Evolutionary conservation across 768 basidiomycete species (phyloP).

Genomic region (Trametes cinnabarina): DNA sequence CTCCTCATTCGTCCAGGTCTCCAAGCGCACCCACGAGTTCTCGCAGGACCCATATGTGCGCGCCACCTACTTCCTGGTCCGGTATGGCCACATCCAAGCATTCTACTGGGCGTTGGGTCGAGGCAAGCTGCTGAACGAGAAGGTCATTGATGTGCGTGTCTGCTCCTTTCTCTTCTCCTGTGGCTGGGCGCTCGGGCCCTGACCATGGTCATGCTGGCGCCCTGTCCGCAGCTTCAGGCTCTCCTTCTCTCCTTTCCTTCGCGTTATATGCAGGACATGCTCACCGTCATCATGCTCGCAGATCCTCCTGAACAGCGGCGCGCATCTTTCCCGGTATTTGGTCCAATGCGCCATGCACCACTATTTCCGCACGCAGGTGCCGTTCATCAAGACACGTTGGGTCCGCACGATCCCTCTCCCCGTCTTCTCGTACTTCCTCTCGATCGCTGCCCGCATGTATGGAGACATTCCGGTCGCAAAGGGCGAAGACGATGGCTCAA

Average conservation of each 20-base stretch:
- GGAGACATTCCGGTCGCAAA: constrained; percentile 68
- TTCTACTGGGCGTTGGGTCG: constrained; percentile 74
- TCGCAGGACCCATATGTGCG: constrained; percentile 73
- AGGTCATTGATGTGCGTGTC: constrained; percentile 65
- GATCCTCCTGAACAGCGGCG: constrained; percentile 74
- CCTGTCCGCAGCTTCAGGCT: neutral
- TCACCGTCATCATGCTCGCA: constrained; percentile 27
- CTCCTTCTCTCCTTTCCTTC: neutral
- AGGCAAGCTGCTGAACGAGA: constrained; percentile 60
- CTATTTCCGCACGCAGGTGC: constrained; percentile 68
- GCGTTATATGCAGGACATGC: neutral
- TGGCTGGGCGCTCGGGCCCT: constrained; percentile 15
- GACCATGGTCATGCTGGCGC: constrained; percentile 1
- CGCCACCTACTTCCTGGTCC: constrained; percentile 73
- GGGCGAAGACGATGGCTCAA: constrained; percentile 71
- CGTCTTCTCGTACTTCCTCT: constrained; percentile 64
- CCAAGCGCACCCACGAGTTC: constrained; percentile 58
- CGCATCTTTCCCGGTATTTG: constrained; percentile 76
- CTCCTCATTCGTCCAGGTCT: constrained; percentile 52
- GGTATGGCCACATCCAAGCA: constrained; percentile 68
- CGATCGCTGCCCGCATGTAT: constrained; percentile 53
- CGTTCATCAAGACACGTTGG: constrained; percentile 77
- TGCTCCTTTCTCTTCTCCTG: constrained; percentile 20
- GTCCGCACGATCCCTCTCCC: constrained; percentile 60
- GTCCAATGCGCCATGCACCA: constrained; percentile 77